Conservation (phyloP, 805 yeast genomes). For the Kuraishia ogatae region DNA sequence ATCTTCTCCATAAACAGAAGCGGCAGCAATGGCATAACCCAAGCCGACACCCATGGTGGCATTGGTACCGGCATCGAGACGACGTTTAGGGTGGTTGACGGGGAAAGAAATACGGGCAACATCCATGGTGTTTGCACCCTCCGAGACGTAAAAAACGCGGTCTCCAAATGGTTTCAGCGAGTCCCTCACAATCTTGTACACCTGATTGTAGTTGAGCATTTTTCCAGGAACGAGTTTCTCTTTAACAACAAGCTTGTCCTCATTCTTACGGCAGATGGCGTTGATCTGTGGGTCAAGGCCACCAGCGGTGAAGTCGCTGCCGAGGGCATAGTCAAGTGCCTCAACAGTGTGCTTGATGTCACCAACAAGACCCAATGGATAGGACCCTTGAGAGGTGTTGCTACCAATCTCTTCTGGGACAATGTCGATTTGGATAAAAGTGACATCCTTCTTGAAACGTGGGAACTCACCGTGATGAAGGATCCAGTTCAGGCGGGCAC, state of each 20-base stretch:
- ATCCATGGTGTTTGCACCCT: slow-evolving; percentile 79
- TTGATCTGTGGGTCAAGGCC: slow-evolving; percentile 13
- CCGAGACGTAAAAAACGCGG: slow-evolving; percentile 40
- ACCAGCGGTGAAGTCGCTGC: slow-evolving; percentile 17
- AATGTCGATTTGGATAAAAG: slow-evolving; percentile 50
- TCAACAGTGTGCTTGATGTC: slow-evolving; percentile 36
- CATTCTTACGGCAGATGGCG: slow-evolving; percentile 21
- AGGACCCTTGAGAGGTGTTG: slow-evolving; percentile 4
- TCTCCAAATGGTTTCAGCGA: slow-evolving; percentile 21
- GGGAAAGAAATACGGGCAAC: slow-evolving; percentile 55
- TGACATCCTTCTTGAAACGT: slow-evolving; percentile 34
- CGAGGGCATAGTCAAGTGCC: slow-evolving; percentile 22
- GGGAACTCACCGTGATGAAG: slow-evolving; percentile 58
- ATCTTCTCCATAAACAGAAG: slow-evolving; percentile 29
- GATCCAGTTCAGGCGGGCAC: slow-evolving; percentile 70
- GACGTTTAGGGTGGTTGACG: slow-evolving; percentile 37
- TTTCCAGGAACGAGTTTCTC: slow-evolving; percentile 13
- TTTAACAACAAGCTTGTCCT: slow-evolving; percentile 22
- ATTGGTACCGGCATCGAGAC: slow-evolving; percentile 68
- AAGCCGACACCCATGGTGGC: slow-evolving; percentile 75
- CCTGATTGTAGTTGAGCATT: slow-evolving; percentile 41
- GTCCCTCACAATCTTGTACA: slow-evolving; percentile 39
- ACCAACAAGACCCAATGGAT: slow-evolving; percentile 24
- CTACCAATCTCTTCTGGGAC: slow-evolving; percentile 37
- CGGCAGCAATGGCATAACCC: slow-evolving; percentile 63